Evolutionary conservation across 768 basidiomycete genomes (phyloP).

Genomic region (Butyriboletus loyo): DNA sequence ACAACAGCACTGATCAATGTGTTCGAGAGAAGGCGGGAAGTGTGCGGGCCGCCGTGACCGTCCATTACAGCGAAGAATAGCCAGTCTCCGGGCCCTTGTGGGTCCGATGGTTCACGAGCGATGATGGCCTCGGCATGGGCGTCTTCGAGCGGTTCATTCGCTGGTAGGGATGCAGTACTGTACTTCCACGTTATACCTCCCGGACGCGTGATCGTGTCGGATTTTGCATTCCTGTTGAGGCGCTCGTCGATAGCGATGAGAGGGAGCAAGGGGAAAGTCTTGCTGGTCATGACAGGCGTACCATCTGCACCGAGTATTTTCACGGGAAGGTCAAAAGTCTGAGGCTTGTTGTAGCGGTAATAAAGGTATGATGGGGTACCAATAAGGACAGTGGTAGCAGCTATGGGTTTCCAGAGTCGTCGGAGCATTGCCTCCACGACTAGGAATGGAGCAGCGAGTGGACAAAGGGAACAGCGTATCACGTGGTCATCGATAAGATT

Average conservation of each 20-base stretch:
- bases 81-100: conserved; percentile 62
- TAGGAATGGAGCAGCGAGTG: neutral
- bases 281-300: conserved; percentile 50
- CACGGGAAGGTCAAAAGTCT: conserved; percentile 60
- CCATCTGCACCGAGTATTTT: conserved; percentile 56
- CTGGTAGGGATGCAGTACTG: conserved; percentile 73
- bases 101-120: conserved; percentile 56
- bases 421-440: conserved; percentile 58
- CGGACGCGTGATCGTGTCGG: conserved; percentile 45
- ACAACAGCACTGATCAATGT: conserved; percentile 83
- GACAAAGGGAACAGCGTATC: neutral
- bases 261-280: conserved; percentile 54
- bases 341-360: conserved; percentile 44
- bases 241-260: conserved; percentile 53
- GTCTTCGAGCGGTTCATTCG: conserved; percentile 93
- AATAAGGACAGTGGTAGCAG: conserved; percentile 50
- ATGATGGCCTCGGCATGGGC: conserved; percentile 71
- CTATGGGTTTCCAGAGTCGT: conserved; percentile 66
- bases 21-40: conserved; percentile 79
- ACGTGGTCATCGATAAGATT: conserved; percentile 27
- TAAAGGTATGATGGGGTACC: conserved; percentile 60
- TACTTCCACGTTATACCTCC: conserved; percentile 68
- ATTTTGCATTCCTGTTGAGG: conserved; percentile 51
- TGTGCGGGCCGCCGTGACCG: conserved; percentile 83
- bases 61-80: conserved; percentile 90